These are phyloP conservation scores for Fusarium acutatum DNA, from an alignment of 2,329 filamentous ascomycete genomes.

Conservation along the genomic window DNA sequence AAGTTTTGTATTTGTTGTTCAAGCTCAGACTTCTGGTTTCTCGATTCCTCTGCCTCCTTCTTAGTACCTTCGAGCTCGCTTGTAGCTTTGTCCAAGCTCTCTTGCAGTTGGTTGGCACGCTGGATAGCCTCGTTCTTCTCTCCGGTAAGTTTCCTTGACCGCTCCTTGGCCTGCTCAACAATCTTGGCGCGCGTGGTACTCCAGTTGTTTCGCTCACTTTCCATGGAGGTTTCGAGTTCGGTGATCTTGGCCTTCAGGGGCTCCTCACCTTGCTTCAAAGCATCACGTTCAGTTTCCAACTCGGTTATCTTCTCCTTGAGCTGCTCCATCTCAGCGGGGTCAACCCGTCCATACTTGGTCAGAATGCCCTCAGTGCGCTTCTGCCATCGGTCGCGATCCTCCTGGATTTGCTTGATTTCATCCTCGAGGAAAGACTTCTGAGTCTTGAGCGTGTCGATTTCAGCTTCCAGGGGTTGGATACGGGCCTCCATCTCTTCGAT, in stretches of 20 bases:
- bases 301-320: slow-evolving; percentile 79
- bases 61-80: slow-evolving; percentile 64
- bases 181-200: slow-evolving; percentile 61
- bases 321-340: slow-evolving; percentile 90
- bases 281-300: slow-evolving; percentile 71
- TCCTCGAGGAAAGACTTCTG: slow-evolving; percentile 83
- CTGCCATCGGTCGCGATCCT: slow-evolving; percentile 94
- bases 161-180: slow-evolving; percentile 70
- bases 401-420: slow-evolving; percentile 86
- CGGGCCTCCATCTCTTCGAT: slow-evolving; percentile 78
- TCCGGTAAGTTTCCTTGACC: slow-evolving; percentile 62
- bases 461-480: slow-evolving; percentile 83
- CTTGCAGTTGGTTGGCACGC: slow-evolving; percentile 62
- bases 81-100: slow-evolving; percentile 57
- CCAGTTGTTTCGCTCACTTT: slow-evolving; percentile 65
- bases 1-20: slow-evolving; percentile 56
- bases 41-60: slow-evolving; percentile 46
- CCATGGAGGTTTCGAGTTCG: slow-evolving; percentile 60
- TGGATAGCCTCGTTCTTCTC: slow-evolving; percentile 62
- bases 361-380: slow-evolving; percentile 96
- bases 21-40: slow-evolving; percentile 47
- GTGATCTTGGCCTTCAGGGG: slow-evolving; percentile 63
- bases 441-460: slow-evolving; percentile 83
- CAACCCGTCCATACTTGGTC: slow-evolving; percentile 93
- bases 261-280: slow-evolving; percentile 59